Evolutionary conservation across 78 protist species (phyloP), one percentile per base, ranked within the genome.

Genomic region (Creolimax fragrantissima): DNA sequence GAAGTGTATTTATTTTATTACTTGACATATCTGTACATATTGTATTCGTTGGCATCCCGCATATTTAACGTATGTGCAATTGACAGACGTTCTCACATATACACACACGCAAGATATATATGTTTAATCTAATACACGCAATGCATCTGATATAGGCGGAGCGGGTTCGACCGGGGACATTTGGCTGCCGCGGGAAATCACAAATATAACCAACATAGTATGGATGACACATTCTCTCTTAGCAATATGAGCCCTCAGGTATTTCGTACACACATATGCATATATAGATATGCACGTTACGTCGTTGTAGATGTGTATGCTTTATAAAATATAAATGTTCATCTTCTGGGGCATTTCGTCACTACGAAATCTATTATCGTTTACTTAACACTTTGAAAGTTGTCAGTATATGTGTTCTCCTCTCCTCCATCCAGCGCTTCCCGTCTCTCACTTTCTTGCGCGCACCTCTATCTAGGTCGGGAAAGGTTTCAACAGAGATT

Each of bases 121-220:
- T 17, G 86, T 24, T 11, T 24, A 6, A 35, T 83, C 86, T 24
- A 83, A 83, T 5, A 83, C 86, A 83, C 7, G 6, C 0, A 35
- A 24, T 5, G 6, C 0, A 32, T 5, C 11, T 6, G 37, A 44
- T 35, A 5, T 7, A 42, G 90, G 44, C 32, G 90, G 17, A 89
- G 92, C 36, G 92, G 92, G 35, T 89, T 67, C 42, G 92, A 89
- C 58, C 92, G 92, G 32, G 92, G 92, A 0, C 92, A 89, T 45
- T 4, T 89, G 42, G 92, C 92, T 3, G 85, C 92, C 3, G 92
- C 92, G 3, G 92, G 43, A 3, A 89, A 89, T 84, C 84, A 89
- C 92, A 6, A 37, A 35, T 37, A n/a, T 24, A 17, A 24, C 37
- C 42, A 6, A 5, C 35, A 6, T 6, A 41, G 44, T 5, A 83